Conservation (phyloP, 139 green algal genomes). For the Spirogloea muscicola region DNA sequence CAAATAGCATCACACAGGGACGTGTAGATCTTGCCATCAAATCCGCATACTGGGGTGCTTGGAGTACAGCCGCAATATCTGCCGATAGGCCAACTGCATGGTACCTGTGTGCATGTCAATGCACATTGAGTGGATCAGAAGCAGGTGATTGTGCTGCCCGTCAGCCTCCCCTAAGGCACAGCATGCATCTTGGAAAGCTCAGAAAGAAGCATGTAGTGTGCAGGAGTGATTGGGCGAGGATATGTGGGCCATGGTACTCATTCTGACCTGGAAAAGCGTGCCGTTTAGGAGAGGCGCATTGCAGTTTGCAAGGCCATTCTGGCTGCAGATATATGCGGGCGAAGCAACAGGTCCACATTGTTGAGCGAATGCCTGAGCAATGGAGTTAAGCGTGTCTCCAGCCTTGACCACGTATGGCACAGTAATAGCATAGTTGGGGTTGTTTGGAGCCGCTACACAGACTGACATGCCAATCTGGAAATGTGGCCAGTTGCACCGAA, state of each 20-base stretch:
- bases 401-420: conserved; percentile 9
- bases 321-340: neutral
- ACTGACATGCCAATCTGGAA: conserved; percentile 20
- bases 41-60: conserved; percentile 2
- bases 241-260: too few relatives aligned
- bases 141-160: too few relatives aligned
- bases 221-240: too few relatives aligned
- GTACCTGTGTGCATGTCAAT: too few relatives aligned
- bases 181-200: too few relatives aligned
- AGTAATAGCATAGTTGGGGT: too few relatives aligned
- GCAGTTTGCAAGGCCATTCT: neutral
- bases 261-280: too few relatives aligned
- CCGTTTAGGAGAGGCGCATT: too few relatives aligned
- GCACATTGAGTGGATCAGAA: too few relatives aligned
- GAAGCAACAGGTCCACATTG: neutral
- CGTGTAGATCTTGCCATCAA: conserved; percentile 13
- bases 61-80: conserved; percentile 6
- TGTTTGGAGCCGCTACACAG: neutral
- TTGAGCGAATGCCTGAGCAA: neutral
- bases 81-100: neutral
- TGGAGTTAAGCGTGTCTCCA: conserved; percentile 9
- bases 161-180: too few relatives aligned
- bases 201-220: too few relatives aligned
- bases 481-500: conserved; percentile 15
- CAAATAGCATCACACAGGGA: conserved; percentile 28